A percentile compares a stretch with the other conserved stretches of the same genome.
Conservation (phyloP, 2,329 filamentous ascomycete genomes). For the Fusarium sacchari region DNA sequence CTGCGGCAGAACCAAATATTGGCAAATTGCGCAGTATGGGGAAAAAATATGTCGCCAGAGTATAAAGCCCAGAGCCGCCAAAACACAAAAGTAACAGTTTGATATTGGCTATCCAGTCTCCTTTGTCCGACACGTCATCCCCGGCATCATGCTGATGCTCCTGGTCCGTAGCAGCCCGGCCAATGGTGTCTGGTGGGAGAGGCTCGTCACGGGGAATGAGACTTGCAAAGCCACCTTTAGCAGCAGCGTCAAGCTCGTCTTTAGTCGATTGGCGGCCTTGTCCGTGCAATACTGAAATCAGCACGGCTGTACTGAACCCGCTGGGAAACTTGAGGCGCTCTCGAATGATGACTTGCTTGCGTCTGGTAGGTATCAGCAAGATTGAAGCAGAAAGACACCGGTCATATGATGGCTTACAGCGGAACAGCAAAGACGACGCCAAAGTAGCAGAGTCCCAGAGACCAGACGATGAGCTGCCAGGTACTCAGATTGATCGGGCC, state of each 20-base stretch:
- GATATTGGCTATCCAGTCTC: conserved; percentile 60
- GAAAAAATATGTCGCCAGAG: conserved; percentile 88
- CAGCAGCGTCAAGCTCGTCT: conserved; percentile 49
- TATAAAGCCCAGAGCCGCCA: conserved; percentile 71
- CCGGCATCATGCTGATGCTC: conserved; percentile 49
- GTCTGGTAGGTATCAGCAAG: conserved; percentile 49
- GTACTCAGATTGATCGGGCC: conserved; percentile 78
- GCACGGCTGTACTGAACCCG: conserved; percentile 91
- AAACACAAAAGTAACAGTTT: conserved; percentile 67
- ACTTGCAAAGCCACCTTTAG: conserved; percentile 55
- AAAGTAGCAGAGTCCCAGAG: conserved; percentile 92
- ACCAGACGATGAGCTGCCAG: conserved; percentile 87
- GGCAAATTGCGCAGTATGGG: conserved; percentile 87
- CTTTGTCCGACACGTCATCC: conserved; percentile 19
- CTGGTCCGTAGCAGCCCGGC: conserved; percentile 38
- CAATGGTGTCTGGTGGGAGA: conserved; percentile 36
- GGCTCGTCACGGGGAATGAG: conserved; percentile 50
- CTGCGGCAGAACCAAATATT: conserved; percentile 79
- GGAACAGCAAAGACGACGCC: conserved; percentile 97
- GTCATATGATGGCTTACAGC: conserved; percentile 56
- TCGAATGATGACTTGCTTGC: conserved; percentile 90
- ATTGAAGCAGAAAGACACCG: neutral
- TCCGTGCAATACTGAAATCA: conserved; percentile 91
- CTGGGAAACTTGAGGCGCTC: conserved; percentile 95
- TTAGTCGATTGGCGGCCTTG: conserved; percentile 49